These are phyloP conservation scores for Phellinidium pouzarii DNA, from an alignment of 1,284 basidiomycete genomes.

Conservation along the genomic window DNA sequence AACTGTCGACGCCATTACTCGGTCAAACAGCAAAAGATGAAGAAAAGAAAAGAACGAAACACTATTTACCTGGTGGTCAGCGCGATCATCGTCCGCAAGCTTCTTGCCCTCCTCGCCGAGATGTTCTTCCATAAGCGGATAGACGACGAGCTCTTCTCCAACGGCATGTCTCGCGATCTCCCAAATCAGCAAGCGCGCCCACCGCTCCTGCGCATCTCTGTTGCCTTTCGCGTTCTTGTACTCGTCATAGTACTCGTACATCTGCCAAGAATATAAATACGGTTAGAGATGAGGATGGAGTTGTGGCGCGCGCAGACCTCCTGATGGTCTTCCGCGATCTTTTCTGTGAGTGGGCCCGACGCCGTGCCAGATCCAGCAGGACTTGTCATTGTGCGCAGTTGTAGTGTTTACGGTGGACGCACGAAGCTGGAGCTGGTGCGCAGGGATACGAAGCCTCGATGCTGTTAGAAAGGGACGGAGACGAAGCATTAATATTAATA, in stretches of 20 bases:
- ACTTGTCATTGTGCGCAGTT: background rate
- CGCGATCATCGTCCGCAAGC: slow-evolving; percentile 51
- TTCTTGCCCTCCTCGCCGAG: slow-evolving; percentile 45
- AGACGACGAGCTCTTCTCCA: slow-evolving; percentile 59
- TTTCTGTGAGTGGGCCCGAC: slow-evolving; percentile 18
- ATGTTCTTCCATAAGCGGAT: slow-evolving; percentile 57
- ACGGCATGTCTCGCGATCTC: slow-evolving; percentile 23
- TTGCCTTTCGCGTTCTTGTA: background rate
- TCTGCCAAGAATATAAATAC: too few relatives aligned
- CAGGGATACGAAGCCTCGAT: too few relatives aligned
- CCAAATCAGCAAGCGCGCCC: background rate
- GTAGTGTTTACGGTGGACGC: too few relatives aligned
- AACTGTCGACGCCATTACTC: slow-evolving; percentile 24
- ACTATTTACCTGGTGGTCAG: slow-evolving; percentile 55
- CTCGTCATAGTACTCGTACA: background rate
- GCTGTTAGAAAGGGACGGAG: too few relatives aligned
- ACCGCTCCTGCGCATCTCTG: background rate
- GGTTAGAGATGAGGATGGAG: too few relatives aligned
- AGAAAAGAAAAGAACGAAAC: too few relatives aligned
- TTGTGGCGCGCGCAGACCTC: too few relatives aligned
- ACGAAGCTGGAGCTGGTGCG: too few relatives aligned
- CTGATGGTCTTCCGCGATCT: slow-evolving; percentile 22
- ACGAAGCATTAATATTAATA: too few relatives aligned
- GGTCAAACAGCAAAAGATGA: background rate
- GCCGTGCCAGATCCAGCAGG: background rate